phyloP scores from a whole-genome alignment of 1,139 yeast species.

The Casaregolazyma lundiana region DNA sequence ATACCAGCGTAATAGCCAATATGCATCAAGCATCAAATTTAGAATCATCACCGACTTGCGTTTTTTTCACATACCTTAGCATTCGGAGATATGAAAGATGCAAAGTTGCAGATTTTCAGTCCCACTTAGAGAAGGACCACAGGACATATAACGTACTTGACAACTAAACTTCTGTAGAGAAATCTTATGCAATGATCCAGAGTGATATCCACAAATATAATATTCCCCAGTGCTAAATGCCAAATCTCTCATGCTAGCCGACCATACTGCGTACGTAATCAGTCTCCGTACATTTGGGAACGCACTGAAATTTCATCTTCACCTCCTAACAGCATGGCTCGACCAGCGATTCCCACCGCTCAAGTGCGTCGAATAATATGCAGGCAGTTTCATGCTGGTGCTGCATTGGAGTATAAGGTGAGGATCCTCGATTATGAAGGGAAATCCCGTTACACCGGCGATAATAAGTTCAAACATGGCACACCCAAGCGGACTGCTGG shows the following conservation, averaged over 20 bases:
- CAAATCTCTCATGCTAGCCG: too few relatives aligned
- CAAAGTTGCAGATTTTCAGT: too few relatives aligned
- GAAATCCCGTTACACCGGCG: conserved; percentile 6
- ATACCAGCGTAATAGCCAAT: conserved; percentile 18
- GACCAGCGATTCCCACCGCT: not conserved
- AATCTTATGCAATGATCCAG: too few relatives aligned
- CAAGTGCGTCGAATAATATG: not conserved
- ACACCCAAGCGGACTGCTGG: conserved; percentile 31
- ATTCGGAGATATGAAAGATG: too few relatives aligned
- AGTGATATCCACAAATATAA: too few relatives aligned
- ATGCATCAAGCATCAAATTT: conserved; percentile 17
- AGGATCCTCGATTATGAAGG: conserved; percentile 7
- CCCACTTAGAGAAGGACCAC: too few relatives aligned
- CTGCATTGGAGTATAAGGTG: not conserved
- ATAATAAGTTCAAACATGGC: conserved; percentile 22
- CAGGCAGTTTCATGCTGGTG: not conserved
- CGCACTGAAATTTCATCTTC: not conserved
- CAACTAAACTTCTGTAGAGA: too few relatives aligned
- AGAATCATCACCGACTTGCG: conserved; percentile 6
- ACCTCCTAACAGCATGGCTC: not conserved
- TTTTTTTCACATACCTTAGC: not conserved
- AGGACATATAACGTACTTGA: too few relatives aligned
- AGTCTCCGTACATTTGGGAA: not conserved
- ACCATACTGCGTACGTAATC: too few relatives aligned
- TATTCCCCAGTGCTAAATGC: too few relatives aligned